Conservation (phyloP, 306 rosid genomes). For the Cicer yamashitae region DNA sequence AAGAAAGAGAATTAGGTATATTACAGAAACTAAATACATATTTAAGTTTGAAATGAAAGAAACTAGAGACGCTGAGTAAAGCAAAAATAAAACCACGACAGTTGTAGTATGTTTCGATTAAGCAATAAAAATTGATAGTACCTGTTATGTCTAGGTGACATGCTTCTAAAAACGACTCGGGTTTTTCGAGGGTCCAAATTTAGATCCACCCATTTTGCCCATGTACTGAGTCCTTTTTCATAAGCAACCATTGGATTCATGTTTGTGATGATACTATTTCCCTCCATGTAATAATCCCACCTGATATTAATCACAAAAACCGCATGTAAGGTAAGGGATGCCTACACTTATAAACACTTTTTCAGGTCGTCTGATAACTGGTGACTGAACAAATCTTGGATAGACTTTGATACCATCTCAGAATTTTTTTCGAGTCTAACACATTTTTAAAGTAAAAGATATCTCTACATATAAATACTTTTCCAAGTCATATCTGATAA, state of each 20-base stretch:
- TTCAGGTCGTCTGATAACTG: too few relatives aligned
- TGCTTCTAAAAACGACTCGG: conserved; percentile 80
- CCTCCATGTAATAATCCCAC: conserved; percentile 96
- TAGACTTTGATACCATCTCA: too few relatives aligned
- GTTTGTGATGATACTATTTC: conserved; percentile 54
- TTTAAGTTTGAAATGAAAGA: background rate
- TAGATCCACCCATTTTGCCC: conserved; percentile 96
- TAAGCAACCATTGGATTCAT: conserved; percentile 97
- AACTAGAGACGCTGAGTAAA: conserved; percentile 23
- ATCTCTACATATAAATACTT: too few relatives aligned
- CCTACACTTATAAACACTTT: too few relatives aligned
- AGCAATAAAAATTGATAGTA: conserved; percentile 39
- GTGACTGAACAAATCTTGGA: too few relatives aligned
- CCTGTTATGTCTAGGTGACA: conserved; percentile 99
- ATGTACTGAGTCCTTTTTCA: conserved; percentile 90
- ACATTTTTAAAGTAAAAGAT: too few relatives aligned
- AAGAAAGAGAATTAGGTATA: too few relatives aligned
- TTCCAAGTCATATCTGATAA: too few relatives aligned
- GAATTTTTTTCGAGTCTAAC: too few relatives aligned
- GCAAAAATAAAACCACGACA: background rate
- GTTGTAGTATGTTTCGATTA: conserved; percentile 10
- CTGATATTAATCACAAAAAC: conserved; percentile 49
- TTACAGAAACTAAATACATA: too few relatives aligned
- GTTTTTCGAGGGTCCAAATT: conserved; percentile 75
- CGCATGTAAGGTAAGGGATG: too few relatives aligned